Evolutionary conservation across 306 rosid genomes (phyloP), one percentile per base, ranked within the genome.

Genomic region (Arachis hypogaea): DNA sequence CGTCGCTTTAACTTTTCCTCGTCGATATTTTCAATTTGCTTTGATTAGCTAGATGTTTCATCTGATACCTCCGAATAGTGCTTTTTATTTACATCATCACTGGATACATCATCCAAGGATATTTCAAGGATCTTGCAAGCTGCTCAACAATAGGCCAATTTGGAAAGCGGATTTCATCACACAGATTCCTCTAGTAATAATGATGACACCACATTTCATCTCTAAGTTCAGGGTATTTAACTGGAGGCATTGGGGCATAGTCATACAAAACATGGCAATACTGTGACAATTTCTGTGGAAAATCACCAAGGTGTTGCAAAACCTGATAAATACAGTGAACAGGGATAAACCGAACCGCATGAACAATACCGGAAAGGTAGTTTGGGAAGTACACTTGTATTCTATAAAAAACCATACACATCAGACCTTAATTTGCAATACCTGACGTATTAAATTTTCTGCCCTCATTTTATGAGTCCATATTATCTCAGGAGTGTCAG

Each of bases 171-270:
- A 94, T 92, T 82, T 94, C 99, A 82, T 94, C 99, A 79, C 99
- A 94, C 68, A 94, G 79, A 85, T 94, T 94, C 75, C 97, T 81
- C 43, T 91, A 90, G 83, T 94, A 94, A 83, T 94, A 94, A 28
- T 97, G 95, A 84, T 94, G 99, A 73, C 99, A 94, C 99, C 99
- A 94, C 99, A 94, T 94, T 85, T 94, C 99, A 80, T 94, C 99
- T 86, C 87, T 88, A 73, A 94, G 80, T 82, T 94, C 99, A 11
- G 94, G 97, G 82, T 94, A 94, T 28, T 97, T 94, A 81, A 94
- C 99, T 66, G 99, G 99, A 71, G 99, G 99, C 96, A 94, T 94
- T 60, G 93, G 99, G 51, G 97, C 99, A 71, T 92, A 94, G 12
- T 94, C 99, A 73, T 94, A 94, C 14, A 92, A 83, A 73, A 82